A percentile compares a stretch with the other conserved stretches of the same genome.
Evolutionary conservation across 106 monocot genomes (phyloP).

Genomic region (Vanilla planifolia): DNA sequence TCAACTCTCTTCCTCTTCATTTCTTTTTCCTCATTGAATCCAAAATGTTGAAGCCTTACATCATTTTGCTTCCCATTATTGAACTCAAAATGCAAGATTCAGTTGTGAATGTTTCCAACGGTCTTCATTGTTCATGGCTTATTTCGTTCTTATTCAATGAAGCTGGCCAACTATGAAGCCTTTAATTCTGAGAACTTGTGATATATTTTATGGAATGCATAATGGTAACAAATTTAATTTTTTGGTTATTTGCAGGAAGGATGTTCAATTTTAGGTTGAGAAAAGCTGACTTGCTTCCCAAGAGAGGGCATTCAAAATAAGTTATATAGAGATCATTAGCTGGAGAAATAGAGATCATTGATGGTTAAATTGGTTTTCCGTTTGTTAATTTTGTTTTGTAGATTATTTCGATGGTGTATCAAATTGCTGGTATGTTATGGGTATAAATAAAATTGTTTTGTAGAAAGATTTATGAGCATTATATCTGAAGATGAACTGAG

Average conservation of each 20-base stretch:
- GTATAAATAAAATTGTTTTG: no score
- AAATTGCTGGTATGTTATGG: no score
- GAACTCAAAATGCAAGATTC: no score
- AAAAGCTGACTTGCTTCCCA: constrained; percentile 80
- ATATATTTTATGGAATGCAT: not conserved
- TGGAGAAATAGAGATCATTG: no score
- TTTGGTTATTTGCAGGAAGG: constrained; percentile 46
- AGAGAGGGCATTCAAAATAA: no score
- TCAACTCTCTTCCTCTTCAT: not conserved
- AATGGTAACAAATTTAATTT: not conserved
- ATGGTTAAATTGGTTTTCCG: no score
- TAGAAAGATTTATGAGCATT: no score
- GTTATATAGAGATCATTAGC: no score
- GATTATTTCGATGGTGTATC: no score
- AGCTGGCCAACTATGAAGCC: not conserved
- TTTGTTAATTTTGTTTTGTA: no score
- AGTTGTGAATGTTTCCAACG: no score
- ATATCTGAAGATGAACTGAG: no score
- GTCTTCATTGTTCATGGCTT: not conserved
- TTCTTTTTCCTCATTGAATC: not conserved
- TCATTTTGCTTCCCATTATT: not conserved
- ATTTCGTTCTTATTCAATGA: not conserved
- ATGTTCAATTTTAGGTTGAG: constrained; percentile 61
- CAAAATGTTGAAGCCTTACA: not conserved
- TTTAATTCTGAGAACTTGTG: not conserved